phyloP scores from a whole-genome alignment of 768 basidiomycete genomes.

The Kwoniella sp. region DNA sequence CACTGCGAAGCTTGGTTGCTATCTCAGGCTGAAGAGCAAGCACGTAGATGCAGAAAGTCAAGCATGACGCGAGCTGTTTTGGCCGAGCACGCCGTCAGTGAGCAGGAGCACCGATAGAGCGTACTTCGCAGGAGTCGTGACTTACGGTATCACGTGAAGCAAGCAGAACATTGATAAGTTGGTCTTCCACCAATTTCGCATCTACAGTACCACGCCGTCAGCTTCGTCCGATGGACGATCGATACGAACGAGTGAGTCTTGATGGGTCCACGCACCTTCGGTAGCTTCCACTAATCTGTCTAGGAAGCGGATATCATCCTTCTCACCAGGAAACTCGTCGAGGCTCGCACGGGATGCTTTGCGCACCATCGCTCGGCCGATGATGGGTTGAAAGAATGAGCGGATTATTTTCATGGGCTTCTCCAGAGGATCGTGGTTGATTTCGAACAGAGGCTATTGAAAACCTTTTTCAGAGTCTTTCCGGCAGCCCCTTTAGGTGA shows the following conservation, averaged over 20 bases:
- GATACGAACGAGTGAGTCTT: neutral
- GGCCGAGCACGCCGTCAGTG: too few species aligned
- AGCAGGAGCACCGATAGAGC: neutral
- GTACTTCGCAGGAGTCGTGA: neutral
- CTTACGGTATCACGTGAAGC: conserved; percentile 77
- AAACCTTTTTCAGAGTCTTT: neutral
- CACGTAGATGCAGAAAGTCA: conserved; percentile 73
- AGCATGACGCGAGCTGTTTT: conserved; percentile 66
- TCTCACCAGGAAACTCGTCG: neutral
- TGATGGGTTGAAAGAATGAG: conserved; percentile 41
- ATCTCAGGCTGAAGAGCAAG: conserved; percentile 69
- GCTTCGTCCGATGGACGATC: conserved; percentile 1
- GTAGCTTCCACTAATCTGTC: conserved; percentile 47
- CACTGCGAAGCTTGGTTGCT: conserved; percentile 62
- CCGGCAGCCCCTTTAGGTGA: neutral
- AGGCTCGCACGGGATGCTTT: neutral
- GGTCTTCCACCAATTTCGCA: conserved; percentile 69
- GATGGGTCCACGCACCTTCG: conserved; percentile 36
- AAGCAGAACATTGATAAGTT: conserved; percentile 73
- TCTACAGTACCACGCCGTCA: conserved; percentile 59
- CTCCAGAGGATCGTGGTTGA: conserved; percentile 32
- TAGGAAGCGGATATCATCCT: conserved; percentile 33
- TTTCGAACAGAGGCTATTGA: conserved; percentile 46
- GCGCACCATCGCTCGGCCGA: conserved; percentile 30
- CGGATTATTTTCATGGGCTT: conserved; percentile 43